A percentile compares a stretch with the other conserved stretches of the same genome.
phyloP scores from a whole-genome alignment of 176 grass and related monocot species.

The Musa schizocarpa region DNA sequence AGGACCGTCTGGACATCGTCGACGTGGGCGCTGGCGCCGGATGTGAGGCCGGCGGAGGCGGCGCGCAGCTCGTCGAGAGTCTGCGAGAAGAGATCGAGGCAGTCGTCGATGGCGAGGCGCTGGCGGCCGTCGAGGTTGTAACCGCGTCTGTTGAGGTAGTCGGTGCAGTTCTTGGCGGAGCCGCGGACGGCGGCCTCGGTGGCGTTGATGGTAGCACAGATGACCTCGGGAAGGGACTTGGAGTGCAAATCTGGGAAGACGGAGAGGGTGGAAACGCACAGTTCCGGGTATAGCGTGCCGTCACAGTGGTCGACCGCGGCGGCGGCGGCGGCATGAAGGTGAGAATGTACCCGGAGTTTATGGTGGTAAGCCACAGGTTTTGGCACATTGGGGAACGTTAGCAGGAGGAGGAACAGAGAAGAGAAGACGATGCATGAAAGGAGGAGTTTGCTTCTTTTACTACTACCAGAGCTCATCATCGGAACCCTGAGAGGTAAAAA shows the following conservation, averaged over 20 bases:
- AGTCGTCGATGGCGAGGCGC: too few relatives aligned
- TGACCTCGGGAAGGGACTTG: conserved; percentile 3
- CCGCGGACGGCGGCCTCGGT: background rate
- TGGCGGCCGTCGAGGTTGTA: background rate
- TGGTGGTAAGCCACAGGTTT: too few relatives aligned
- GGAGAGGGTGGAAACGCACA: background rate
- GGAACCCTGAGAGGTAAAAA: too few relatives aligned
- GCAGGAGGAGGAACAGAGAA: background rate
- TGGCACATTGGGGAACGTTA: too few relatives aligned
- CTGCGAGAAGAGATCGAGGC: too few relatives aligned
- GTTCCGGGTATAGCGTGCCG: background rate
- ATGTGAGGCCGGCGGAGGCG: background rate
- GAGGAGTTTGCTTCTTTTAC: too few relatives aligned
- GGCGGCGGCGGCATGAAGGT: too few relatives aligned
- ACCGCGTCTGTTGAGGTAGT: background rate
- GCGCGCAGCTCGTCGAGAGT: background rate
- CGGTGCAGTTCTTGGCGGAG: background rate
- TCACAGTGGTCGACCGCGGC: background rate
- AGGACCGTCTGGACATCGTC: conserved; percentile 2
- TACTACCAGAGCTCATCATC: too few relatives aligned
- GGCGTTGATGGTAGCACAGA: background rate
- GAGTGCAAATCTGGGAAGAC: background rate
- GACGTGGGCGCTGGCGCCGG: background rate
- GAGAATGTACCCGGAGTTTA: too few relatives aligned
- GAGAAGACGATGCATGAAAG: background rate